Percentiles rank a stretch among this genome's conserved stretches.
phyloP scores from a whole-genome alignment of 164 flowering plant species.

The Aristolochia contorta region DNA sequence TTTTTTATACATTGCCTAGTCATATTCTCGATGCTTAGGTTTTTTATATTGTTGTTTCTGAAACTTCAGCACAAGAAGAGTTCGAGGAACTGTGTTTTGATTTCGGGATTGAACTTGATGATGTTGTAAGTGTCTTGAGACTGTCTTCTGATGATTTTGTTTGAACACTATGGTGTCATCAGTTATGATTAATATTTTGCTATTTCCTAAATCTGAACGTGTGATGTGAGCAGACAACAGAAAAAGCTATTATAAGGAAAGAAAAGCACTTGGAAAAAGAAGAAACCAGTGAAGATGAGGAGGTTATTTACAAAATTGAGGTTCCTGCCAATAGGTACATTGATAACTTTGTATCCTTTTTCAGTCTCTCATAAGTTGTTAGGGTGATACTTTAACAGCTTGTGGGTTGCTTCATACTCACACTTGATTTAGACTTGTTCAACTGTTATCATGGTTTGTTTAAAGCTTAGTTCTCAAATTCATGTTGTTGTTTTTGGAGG shows the following conservation, averaged over 20 bases:
- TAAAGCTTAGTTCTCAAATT: background rate
- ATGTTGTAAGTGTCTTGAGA: conserved; percentile 46
- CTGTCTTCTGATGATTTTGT: background rate
- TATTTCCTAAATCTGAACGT: background rate
- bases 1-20: background rate
- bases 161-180: background rate
- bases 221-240: conserved; percentile 54
- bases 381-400: background rate
- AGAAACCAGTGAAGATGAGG: conserved; percentile 47
- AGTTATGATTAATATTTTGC: background rate
- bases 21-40: background rate
- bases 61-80: conserved; percentile 60
- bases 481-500: background rate
- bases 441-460: too few species aligned
- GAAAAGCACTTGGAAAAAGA: conserved; percentile 82
- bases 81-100: conserved; percentile 80
- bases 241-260: conserved; percentile 76
- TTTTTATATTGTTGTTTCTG: background rate
- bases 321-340: conserved; percentile 80
- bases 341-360: background rate
- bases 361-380: background rate
- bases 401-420: background rate
- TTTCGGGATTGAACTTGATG: conserved; percentile 93
- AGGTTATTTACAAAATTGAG: conserved; percentile 87
- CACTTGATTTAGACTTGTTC: background rate